A percentile compares a stretch with the other conserved stretches of the same genome.
phyloP scores from a whole-genome alignment of 2,329 filamentous ascomycete genomes.

The Pseudofabraea citricarpa region DNA sequence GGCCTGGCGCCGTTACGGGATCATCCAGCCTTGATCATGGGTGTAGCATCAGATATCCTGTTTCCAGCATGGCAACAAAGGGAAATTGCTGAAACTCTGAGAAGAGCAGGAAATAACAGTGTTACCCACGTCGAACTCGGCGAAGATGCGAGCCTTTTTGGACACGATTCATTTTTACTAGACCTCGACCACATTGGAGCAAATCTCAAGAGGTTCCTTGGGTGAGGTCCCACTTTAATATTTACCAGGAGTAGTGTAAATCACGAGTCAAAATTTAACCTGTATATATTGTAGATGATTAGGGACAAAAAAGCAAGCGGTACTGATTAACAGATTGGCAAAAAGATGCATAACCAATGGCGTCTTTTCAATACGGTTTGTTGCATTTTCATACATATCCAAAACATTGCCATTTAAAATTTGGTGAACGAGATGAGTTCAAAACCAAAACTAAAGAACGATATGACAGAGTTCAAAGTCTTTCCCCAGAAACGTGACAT shows the following conservation, averaged over 20 bases:
- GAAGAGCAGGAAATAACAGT: constrained; percentile 68
- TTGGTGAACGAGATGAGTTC: background rate
- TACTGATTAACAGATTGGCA: too few species aligned
- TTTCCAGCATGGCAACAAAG: constrained; percentile 98
- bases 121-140: constrained; percentile 89
- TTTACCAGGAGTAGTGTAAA: background rate
- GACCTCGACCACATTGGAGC: constrained; percentile 91
- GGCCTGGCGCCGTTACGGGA: constrained; percentile 69
- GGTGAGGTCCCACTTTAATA: constrained; percentile 33
- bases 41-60: constrained; percentile 90
- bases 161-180: constrained; percentile 92
- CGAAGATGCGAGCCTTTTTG: constrained; percentile 90
- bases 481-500: background rate
- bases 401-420: background rate
- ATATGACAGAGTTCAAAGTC: too few species aligned
- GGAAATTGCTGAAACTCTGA: constrained; percentile 82
- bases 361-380: background rate
- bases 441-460: background rate
- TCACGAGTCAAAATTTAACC: background rate
- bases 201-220: constrained; percentile 73
- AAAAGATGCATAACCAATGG: too few species aligned
- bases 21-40: constrained; percentile 82
- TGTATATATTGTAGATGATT: background rate
- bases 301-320: too few species aligned
- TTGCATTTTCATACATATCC: background rate